Evolutionary conservation across 768 basidiomycete genomes (phyloP).

Genomic region (Leccinum ochraceum): DNA sequence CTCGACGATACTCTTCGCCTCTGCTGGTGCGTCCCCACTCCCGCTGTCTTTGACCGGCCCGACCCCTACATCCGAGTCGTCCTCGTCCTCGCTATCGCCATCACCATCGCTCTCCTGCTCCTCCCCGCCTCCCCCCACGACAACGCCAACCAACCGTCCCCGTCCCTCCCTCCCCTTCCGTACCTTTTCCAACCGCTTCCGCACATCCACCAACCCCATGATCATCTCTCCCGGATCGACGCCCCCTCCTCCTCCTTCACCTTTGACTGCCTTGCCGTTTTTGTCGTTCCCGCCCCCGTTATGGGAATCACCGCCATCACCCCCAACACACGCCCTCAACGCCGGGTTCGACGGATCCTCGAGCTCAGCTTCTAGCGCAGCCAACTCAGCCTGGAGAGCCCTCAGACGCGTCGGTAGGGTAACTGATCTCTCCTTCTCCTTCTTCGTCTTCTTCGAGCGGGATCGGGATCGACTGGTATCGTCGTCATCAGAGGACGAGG

Average conservation of each 20-base stretch:
- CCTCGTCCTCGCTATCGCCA: background rate
- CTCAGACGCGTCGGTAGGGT: conserved; percentile 62
- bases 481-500: conserved; percentile 54
- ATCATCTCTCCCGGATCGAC: conserved; percentile 77
- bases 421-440: conserved; percentile 31
- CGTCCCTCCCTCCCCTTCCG: conserved; percentile 65
- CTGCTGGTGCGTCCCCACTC: conserved; percentile 30
- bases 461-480: conserved; percentile 46
- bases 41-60: background rate
- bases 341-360: conserved; percentile 76
- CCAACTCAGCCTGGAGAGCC: conserved; percentile 73
- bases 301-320: too few species aligned
- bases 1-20: conserved; percentile 58
- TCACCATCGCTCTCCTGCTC: conserved; percentile 1
- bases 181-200: conserved; percentile 67
- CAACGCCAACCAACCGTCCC: conserved; percentile 59
- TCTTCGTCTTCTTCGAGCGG: conserved; percentile 21
- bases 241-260: conserved; percentile 41
- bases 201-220: conserved; percentile 73
- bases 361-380: conserved; percentile 80
- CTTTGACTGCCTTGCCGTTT: too few species aligned
- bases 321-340: conserved; percentile 49
- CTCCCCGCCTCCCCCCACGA: conserved; percentile 38
- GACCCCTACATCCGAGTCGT: too few species aligned
- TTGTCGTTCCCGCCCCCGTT: background rate